Evolutionary conservation across 2,329 filamentous ascomycete genomes (phyloP).

Genomic region (Trichoderma oligosporum): DNA sequence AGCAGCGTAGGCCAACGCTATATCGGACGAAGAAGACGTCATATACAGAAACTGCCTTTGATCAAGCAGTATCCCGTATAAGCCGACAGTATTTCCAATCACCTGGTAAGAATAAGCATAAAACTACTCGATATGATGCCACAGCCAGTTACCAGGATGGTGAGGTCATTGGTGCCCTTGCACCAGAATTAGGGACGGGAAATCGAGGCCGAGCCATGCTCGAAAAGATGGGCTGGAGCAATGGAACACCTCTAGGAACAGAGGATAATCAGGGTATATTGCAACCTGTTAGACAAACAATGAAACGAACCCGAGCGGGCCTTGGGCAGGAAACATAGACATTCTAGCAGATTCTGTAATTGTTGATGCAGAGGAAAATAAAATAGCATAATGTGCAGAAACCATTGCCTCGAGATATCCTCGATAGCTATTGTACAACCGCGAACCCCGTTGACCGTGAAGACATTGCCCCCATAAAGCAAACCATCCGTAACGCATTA

Average conservation of each 20-base stretch:
- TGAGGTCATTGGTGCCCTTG: constrained; percentile 79
- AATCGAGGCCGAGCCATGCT: constrained; percentile 85
- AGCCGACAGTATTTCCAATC: constrained; percentile 52
- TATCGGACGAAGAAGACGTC: constrained; percentile 68
- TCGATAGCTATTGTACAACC: constrained; percentile 69
- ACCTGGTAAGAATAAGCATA: constrained; percentile 40
- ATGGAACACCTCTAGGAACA: constrained; percentile 78
- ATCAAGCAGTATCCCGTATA: constrained; percentile 44
- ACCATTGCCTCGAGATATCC: constrained; percentile 61
- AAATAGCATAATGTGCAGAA: constrained; percentile 53
- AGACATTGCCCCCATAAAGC: constrained; percentile 65
- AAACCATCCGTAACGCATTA: constrained; percentile 74
- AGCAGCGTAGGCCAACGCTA: constrained; percentile 70
- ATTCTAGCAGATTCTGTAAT: constrained; percentile 11
- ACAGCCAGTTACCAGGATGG: constrained; percentile 66
- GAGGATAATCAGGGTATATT: constrained; percentile 83
- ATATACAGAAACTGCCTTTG: constrained; percentile 57
- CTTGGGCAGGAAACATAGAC: constrained; percentile 48
- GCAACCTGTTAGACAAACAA: constrained; percentile 77
- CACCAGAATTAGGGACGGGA: constrained; percentile 75
- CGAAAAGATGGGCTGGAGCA: constrained; percentile 96
- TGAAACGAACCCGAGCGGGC: constrained; percentile 82
- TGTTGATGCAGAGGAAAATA: constrained; percentile 10
- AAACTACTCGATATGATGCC: constrained; percentile 22
- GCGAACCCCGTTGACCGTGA: constrained; percentile 67